These are phyloP conservation scores for Aspergillus bombycis DNA, from an alignment of 2,329 filamentous ascomycete genomes.

Conservation along the genomic window DNA sequence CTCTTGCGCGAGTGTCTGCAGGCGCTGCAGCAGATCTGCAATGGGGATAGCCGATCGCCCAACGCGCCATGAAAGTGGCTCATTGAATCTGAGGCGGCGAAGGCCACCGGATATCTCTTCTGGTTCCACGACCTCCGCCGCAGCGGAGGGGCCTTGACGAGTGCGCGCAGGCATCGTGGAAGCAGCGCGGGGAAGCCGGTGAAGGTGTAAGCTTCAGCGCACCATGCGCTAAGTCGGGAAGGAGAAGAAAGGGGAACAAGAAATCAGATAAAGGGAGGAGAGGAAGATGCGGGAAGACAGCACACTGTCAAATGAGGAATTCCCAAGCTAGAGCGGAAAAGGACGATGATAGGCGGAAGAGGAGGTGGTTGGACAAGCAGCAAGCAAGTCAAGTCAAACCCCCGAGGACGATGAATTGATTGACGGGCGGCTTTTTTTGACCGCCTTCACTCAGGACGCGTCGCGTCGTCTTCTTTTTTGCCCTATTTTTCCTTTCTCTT, in stretches of 20 bases:
- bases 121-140: conserved; percentile 34
- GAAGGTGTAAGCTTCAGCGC: conserved; percentile 20
- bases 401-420: conserved; percentile 1
- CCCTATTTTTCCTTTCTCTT: conserved; percentile 1
- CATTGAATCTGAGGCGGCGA: conserved; percentile 71
- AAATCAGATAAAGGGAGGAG: not conserved
- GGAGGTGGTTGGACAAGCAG: conserved; percentile 6
- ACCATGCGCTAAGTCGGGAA: conserved; percentile 22
- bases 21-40: conserved; percentile 76
- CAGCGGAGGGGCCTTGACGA: conserved; percentile 39
- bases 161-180: conserved; percentile 49
- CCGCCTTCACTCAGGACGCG: conserved; percentile 9
- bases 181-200: conserved; percentile 28
- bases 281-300: not conserved
- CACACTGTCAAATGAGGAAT: conserved; percentile 1
- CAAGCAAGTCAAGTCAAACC: not conserved
- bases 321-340: not conserved
- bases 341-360: conserved; percentile 3
- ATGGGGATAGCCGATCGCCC: conserved; percentile 81
- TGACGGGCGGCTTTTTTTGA: conserved; percentile 7
- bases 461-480: conserved; percentile 9
- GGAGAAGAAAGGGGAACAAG: not conserved
- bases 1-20: conserved; percentile 81
- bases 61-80: conserved; percentile 86
- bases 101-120: conserved; percentile 39